These are phyloP conservation scores for Gonapodya prolifera DNA, from an alignment of 192 early-diverging fungal genomes.

Conservation along the genomic window DNA sequence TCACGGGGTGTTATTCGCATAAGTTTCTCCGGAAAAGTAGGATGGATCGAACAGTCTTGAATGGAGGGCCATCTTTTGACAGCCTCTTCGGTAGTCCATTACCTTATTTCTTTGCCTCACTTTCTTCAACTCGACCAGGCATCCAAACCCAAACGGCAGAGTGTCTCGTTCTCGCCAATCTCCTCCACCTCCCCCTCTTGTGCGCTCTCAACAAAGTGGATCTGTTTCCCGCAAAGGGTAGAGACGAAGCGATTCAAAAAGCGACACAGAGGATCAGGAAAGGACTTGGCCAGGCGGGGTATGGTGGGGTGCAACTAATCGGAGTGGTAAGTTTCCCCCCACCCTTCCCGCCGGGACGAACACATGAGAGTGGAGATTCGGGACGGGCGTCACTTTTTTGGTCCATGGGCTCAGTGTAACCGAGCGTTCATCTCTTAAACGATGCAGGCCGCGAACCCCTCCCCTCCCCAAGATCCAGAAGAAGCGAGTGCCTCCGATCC, in stretches of 20 bases:
- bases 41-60: no score
- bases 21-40: neutral
- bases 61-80: neutral
- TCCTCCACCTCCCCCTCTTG: neutral
- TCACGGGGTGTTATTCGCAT: neutral
- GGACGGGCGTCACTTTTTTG: no score
- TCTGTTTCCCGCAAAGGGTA: neutral
- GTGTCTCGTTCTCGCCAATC: neutral
- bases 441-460: neutral
- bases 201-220: slow-evolving; percentile 1
- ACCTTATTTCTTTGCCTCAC: neutral
- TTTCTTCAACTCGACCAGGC: neutral
- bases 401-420: no score
- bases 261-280: neutral
- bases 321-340: neutral
- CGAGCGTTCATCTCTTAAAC: no score
- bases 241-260: neutral
- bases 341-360: no score
- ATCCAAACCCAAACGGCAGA: slow-evolving; percentile 6
- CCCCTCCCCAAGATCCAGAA: neutral
- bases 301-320: neutral
- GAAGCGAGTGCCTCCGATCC: neutral
- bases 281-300: neutral
- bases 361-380: no score
- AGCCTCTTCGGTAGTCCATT: neutral